Conservation (phyloP, 352 stramenopile species). For the Globisporangium camurandrum region DNA sequence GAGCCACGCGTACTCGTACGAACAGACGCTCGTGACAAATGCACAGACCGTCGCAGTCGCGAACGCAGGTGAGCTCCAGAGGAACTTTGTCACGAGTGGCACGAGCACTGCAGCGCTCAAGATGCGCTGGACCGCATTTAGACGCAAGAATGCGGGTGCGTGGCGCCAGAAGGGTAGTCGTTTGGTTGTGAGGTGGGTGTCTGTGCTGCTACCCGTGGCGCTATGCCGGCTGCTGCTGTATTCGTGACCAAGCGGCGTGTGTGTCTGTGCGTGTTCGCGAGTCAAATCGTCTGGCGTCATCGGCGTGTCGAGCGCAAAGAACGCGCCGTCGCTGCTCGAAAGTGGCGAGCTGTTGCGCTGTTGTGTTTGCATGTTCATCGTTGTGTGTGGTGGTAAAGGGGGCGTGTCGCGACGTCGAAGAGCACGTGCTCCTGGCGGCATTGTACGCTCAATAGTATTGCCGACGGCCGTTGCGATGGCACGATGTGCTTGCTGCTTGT, state of each 20-base stretch:
- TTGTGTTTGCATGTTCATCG: background rate
- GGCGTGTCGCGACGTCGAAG: background rate
- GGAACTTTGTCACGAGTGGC: constrained; percentile 55
- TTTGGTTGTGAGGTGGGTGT: too few relatives aligned
- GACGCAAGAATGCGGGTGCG: background rate
- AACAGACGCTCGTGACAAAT: constrained; percentile 52
- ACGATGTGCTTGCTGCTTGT: too few relatives aligned
- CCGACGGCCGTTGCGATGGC: too few relatives aligned
- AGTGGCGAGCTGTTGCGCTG: constrained; percentile 6
- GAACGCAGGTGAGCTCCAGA: constrained; percentile 58
- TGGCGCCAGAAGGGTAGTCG: background rate
- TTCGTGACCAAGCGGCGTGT: background rate
- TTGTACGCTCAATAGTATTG: too few relatives aligned
- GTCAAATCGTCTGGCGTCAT: constrained; percentile 4
- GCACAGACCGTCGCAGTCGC: constrained; percentile 60
- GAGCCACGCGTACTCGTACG: constrained; percentile 69
- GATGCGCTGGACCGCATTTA: constrained; percentile 56
- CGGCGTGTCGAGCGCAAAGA: constrained; percentile 15
- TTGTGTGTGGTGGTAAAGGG: background rate
- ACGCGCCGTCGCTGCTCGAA: background rate
- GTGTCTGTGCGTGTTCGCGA: background rate
- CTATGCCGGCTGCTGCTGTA: background rate
- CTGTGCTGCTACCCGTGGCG: background rate
- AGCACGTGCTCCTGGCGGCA: too few relatives aligned
- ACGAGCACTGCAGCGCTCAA: constrained; percentile 48